These are phyloP conservation scores for Maudiozyma humilis DNA, from an alignment of 1,139 yeast genomes.

Conservation along the genomic window DNA sequence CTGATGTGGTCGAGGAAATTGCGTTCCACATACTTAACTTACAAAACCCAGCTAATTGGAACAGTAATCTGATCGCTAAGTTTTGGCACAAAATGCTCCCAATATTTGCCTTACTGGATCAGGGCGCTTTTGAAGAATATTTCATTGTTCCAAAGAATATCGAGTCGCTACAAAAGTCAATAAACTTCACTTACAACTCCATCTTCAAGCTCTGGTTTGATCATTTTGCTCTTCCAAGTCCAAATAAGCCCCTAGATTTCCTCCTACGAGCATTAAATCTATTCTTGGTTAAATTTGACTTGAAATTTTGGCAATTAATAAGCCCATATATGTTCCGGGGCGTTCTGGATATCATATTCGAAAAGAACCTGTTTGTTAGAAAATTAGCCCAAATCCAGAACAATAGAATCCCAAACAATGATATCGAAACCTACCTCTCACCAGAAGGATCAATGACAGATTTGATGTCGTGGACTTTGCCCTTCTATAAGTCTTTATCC, in stretches of 20 bases:
- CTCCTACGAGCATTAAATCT: conserved; percentile 42
- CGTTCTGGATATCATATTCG: conserved; percentile 45
- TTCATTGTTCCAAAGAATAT: conserved; percentile 41
- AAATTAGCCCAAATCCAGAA: conserved; percentile 24
- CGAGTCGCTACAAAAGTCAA: conserved; percentile 36
- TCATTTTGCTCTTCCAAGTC: conserved; percentile 39
- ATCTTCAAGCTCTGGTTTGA: conserved; percentile 37
- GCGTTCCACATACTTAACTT: conserved; percentile 43
- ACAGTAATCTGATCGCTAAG: conserved; percentile 36
- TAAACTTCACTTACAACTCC: conserved; percentile 38
- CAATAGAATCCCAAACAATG: conserved; percentile 23
- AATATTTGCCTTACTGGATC: conserved; percentile 37
- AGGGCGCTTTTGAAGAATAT: conserved; percentile 35
- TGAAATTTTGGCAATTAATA: conserved; percentile 44
- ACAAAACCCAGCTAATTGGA: conserved; percentile 45
- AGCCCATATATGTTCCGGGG: conserved; percentile 46
- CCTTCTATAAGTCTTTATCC: conserved; percentile 29
- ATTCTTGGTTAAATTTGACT: conserved; percentile 36
- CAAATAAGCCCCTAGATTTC: conserved; percentile 48
- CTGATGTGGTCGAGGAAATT: conserved; percentile 46
- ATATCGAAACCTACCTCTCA: conserved; percentile 28
- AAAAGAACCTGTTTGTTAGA: conserved; percentile 20
- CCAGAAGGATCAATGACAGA: conserved; percentile 27
- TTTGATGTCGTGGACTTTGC: conserved; percentile 31
- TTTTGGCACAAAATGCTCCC: conserved; percentile 49